Evolutionary conservation across 768 basidiomycete species (phyloP).

Genomic region (Sporobolomyces pararoseus): DNA sequence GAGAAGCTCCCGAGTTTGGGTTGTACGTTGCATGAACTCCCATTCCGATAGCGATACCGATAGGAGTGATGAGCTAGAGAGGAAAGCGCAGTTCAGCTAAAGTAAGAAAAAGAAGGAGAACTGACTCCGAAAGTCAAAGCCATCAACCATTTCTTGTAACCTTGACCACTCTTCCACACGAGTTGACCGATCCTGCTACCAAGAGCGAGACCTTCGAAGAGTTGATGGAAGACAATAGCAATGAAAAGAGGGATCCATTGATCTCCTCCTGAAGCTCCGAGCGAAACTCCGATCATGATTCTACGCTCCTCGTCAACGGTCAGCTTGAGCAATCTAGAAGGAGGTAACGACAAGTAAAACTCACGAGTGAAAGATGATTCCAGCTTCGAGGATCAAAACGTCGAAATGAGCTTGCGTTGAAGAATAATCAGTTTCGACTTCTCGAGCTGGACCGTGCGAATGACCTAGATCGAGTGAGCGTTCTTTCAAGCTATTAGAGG

Average conservation of each 20-base stretch:
- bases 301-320: constrained; percentile 11
- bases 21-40: constrained; percentile 47
- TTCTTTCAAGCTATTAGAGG: background rate
- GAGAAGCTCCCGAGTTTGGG: constrained; percentile 43
- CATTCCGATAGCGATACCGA: constrained; percentile 49
- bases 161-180: constrained; percentile 11
- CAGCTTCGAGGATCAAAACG: constrained; percentile 45
- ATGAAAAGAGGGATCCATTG: constrained; percentile 49
- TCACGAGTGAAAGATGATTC: constrained; percentile 45
- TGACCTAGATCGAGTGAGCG: constrained; percentile 16
- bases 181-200: constrained; percentile 46
- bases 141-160: constrained; percentile 41
- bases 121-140: constrained; percentile 23
- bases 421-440: constrained; percentile 13
- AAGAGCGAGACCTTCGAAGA: constrained; percentile 47
- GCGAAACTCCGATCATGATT: constrained; percentile 51
- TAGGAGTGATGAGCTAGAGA: constrained; percentile 45
- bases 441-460: constrained; percentile 7
- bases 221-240: constrained; percentile 48
- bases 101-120: background rate
- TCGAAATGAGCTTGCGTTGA: constrained; percentile 44
- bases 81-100: background rate
- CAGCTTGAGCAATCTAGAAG: background rate
- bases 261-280: constrained; percentile 44
- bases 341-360: background rate